Evolutionary conservation across 306 rosid species (phyloP).

Genomic region (Begonia peltatifolia): DNA sequence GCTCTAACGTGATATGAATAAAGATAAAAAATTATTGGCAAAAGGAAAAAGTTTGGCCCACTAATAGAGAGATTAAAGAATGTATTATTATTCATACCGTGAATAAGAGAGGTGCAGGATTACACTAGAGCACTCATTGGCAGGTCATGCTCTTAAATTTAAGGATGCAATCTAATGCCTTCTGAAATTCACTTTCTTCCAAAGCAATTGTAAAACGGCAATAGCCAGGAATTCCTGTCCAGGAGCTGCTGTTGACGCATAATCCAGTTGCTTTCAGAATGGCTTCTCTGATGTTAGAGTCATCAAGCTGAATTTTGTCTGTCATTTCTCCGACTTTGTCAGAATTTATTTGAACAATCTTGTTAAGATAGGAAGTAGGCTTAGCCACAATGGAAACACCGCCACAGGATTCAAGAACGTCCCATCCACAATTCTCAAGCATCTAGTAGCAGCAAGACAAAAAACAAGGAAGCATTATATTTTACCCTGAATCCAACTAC

Average conservation of each 20-base stretch:
- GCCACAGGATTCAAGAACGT: conserved; percentile 53
- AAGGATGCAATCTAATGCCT: conserved; percentile 69
- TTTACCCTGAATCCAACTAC: no score
- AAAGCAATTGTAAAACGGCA: conserved; percentile 77
- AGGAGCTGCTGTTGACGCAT: conserved; percentile 81
- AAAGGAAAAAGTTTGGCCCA: no score
- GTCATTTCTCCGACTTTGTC: conserved; percentile 13
- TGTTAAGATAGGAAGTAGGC: conserved; percentile 64
- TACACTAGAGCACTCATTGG: conserved; percentile 7
- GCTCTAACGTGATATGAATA: neutral
- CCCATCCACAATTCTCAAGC: conserved; percentile 79
- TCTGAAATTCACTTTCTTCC: conserved; percentile 60
- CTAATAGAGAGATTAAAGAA: no score
- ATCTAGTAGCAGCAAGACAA: conserved; percentile 22
- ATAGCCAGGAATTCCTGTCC: conserved; percentile 95
- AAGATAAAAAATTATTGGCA: neutral
- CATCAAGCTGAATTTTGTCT: conserved; percentile 37
- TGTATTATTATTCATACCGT: no score
- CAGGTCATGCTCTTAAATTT: conserved; percentile 31
- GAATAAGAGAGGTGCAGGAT: neutral
- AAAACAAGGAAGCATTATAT: neutral
- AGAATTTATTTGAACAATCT: conserved; percentile 28
- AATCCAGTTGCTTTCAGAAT: conserved; percentile 62
- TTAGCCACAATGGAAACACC: conserved; percentile 89
- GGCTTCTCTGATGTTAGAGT: conserved; percentile 59